These are phyloP conservation scores for Boletus tylopilopsis DNA, from an alignment of 768 basidiomycete species.

Conservation along the genomic window DNA sequence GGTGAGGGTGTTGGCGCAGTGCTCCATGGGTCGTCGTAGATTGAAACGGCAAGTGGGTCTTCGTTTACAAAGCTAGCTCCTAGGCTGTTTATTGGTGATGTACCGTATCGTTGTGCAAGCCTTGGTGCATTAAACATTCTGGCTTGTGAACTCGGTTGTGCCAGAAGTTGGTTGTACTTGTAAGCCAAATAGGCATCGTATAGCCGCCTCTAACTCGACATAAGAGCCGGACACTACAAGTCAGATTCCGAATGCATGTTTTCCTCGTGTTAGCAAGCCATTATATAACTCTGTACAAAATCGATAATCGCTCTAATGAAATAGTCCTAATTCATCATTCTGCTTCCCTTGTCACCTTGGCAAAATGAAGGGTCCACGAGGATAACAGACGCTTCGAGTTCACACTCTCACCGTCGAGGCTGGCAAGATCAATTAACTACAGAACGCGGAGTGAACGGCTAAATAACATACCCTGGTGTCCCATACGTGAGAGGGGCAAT, in stretches of 20 bases:
- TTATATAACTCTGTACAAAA: conserved; percentile 22
- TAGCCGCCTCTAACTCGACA: background rate
- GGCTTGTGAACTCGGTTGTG: conserved; percentile 12
- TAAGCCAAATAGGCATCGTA: conserved; percentile 11
- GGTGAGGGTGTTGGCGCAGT: conserved; percentile 68
- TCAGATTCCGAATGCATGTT: background rate
- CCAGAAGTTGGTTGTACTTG: conserved; percentile 4
- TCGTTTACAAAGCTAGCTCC: conserved; percentile 74
- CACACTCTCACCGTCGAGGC: conserved; percentile 81
- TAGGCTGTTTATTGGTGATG: conserved; percentile 53
- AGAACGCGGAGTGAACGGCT: conserved; percentile 1
- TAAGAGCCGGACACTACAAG: background rate
- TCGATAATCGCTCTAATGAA: conserved; percentile 11
- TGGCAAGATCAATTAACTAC: conserved; percentile 31
- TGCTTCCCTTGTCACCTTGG: conserved; percentile 52
- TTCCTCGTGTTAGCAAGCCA: conserved; percentile 10
- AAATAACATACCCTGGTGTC: conserved; percentile 76
- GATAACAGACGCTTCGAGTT: conserved; percentile 78
- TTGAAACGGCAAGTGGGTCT: conserved; percentile 68
- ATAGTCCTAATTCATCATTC: conserved; percentile 16
- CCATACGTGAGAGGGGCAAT: conserved; percentile 93
- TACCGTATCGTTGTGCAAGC: conserved; percentile 63
- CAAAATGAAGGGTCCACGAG: conserved; percentile 94
- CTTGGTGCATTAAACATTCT: conserved; percentile 86
- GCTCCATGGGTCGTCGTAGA: conserved; percentile 84